Evolutionary conservation across 179 eudicot species (phyloP).

Genomic region (Kewa caespitosa): DNA sequence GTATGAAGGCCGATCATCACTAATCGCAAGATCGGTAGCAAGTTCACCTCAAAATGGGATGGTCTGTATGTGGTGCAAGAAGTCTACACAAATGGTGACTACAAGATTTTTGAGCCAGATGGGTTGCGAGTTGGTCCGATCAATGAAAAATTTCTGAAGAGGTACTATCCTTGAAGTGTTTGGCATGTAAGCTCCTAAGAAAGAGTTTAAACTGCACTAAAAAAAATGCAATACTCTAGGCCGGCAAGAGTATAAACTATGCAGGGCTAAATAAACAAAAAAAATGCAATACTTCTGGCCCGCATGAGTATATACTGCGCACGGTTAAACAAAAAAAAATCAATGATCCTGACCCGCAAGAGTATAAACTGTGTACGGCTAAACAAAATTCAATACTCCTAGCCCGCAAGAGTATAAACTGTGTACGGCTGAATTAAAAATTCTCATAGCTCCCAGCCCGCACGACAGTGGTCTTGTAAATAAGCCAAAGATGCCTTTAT

Average conservation of each 20-base stretch:
- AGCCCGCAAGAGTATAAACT: too few species aligned
- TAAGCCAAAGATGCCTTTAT: too few species aligned
- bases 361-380: too few species aligned
- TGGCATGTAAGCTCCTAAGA: not conserved
- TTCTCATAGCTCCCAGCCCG: too few species aligned
- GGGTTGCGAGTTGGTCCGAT: conserved; percentile 4
- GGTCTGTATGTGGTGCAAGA: conserved; percentile 5
- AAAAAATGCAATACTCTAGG: conserved; percentile 1
- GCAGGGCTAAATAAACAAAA: not conserved
- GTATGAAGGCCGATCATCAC: too few species aligned
- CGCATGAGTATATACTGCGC: too few species aligned
- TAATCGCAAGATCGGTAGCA: not conserved
- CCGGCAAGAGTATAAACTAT: conserved; percentile 11
- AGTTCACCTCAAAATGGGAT: conserved; percentile 19
- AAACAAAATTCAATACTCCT: too few species aligned
- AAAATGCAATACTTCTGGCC: not conserved
- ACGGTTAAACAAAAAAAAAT: not conserved
- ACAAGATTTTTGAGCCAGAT: conserved; percentile 7
- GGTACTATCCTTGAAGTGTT: not conserved
- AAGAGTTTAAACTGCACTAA: not conserved
- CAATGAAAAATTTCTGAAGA: conserved; percentile 16
- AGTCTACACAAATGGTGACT: conserved; percentile 1
- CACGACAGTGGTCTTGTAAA: too few species aligned
- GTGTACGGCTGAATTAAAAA: too few species aligned
- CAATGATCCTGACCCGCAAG: too few species aligned